Percentiles rank a stretch among this genome's conserved stretches.
phyloP scores from a whole-genome alignment of 2,329 filamentous ascomycete species.

The Phaeosphaeria sp. region DNA sequence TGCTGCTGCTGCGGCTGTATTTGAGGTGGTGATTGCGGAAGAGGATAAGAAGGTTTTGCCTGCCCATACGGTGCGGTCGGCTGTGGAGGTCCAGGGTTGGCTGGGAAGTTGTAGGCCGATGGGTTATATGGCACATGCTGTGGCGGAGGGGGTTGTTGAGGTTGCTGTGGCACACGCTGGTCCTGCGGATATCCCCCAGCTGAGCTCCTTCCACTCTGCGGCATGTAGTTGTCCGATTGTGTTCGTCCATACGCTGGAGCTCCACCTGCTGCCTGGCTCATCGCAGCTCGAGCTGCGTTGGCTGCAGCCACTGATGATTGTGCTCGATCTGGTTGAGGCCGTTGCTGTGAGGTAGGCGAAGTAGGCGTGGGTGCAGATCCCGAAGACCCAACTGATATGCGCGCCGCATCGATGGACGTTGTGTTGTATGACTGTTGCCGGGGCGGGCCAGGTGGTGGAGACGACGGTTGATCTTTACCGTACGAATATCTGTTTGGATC shows the following conservation, averaged over 20 bases:
- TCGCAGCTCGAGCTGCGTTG: constrained; percentile 58
- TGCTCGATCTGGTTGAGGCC: constrained; percentile 56
- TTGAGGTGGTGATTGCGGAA: constrained; percentile 55
- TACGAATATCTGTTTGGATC: constrained; percentile 56
- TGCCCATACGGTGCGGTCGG: constrained; percentile 41
- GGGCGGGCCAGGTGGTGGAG: constrained; percentile 45
- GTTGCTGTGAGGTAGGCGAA: constrained; percentile 54
- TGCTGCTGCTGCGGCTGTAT: constrained; percentile 54
- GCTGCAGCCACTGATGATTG: constrained; percentile 57
- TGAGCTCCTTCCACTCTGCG: constrained; percentile 37
- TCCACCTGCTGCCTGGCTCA: constrained; percentile 48
- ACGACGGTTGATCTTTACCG: constrained; percentile 51
- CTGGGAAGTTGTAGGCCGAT: constrained; percentile 66
- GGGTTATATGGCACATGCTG: constrained; percentile 75
- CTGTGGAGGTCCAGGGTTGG: constrained; percentile 34
- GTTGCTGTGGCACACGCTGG: constrained; percentile 44
- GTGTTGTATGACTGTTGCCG: constrained; percentile 51
- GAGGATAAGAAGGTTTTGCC: constrained; percentile 41
- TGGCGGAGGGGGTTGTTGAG: constrained; percentile 50
- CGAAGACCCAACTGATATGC: constrained; percentile 51
- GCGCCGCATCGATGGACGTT: constrained; percentile 56
- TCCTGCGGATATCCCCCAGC: constrained; percentile 48
- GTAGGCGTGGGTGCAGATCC: constrained; percentile 49
- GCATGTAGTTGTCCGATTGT: constrained; percentile 50
- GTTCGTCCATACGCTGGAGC: constrained; percentile 53